These are phyloP conservation scores for Anisodus tanguticus DNA, from an alignment of 257 asterid genomes.

Conservation along the genomic window DNA sequence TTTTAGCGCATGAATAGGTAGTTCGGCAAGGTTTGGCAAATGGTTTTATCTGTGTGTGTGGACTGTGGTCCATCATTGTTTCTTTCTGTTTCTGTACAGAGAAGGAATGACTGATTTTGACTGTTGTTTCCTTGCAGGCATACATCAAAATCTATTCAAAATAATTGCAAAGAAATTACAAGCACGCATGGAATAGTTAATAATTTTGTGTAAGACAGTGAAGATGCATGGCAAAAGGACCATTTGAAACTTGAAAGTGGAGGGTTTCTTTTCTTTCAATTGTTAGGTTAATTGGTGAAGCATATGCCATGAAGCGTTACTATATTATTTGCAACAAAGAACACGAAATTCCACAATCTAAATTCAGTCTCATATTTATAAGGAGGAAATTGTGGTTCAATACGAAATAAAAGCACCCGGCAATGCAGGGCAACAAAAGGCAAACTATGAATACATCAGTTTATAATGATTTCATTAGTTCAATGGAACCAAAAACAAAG, in stretches of 20 bases:
- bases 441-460: too few relatives aligned
- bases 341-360: background rate
- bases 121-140: background rate
- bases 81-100: background rate
- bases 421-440: background rate
- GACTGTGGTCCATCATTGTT: background rate
- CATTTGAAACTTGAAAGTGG: conserved; percentile 5
- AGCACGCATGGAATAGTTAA: background rate
- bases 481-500: background rate
- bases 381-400: background rate
- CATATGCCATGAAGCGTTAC: background rate
- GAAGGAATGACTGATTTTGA: background rate
- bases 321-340: background rate
- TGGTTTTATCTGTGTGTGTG: background rate
- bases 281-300: background rate
- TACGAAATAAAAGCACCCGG: background rate
- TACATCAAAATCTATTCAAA: conserved; percentile 11
- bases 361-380: background rate
- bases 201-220: background rate
- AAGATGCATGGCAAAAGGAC: background rate
- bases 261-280: background rate
- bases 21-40: background rate
- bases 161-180: background rate
- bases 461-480: background rate
- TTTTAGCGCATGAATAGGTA: background rate